Evolutionary conservation across 768 basidiomycete species (phyloP).

Genomic region (Suillus occidentalis): DNA sequence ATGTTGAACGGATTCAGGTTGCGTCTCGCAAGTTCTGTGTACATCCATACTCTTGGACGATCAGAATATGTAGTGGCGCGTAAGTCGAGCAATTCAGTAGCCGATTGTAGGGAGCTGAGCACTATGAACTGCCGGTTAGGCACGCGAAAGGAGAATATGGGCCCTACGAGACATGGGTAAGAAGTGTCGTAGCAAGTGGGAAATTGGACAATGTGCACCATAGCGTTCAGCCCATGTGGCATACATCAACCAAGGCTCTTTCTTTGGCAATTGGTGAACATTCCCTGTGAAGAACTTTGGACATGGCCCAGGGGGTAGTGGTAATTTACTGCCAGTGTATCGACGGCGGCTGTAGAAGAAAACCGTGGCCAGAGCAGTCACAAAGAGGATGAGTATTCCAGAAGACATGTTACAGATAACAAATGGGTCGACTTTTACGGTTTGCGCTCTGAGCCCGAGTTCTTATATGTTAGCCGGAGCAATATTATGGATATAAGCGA

Average conservation of each 20-base stretch:
- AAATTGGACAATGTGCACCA: not conserved
- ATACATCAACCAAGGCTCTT: not conserved
- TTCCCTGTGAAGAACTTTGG: not conserved
- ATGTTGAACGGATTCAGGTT: not conserved
- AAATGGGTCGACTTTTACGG: not conserved
- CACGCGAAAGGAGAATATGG: slow-evolving; percentile 1
- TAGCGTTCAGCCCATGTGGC: not conserved
- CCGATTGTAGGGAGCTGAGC: not conserved
- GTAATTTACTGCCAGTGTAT: not conserved
- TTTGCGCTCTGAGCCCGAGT: not conserved
- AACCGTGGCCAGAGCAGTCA: not conserved
- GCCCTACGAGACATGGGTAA: not conserved
- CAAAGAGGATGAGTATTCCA: not conserved
- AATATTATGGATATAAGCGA: not conserved
- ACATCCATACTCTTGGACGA: slow-evolving; percentile 1
- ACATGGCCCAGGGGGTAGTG: not conserved
- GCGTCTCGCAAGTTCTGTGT: not conserved
- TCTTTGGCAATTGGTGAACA: not conserved
- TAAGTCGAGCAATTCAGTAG: not conserved
- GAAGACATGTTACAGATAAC: not conserved
- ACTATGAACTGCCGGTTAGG: not conserved
- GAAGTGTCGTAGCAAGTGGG: not conserved
- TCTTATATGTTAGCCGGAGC: not conserved
- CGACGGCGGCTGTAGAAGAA: not conserved
- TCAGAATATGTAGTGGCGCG: slow-evolving; percentile 2